Conservation (phyloP, 2,329 filamentous ascomycete species). For the Colletotrichum brevisporum region DNA sequence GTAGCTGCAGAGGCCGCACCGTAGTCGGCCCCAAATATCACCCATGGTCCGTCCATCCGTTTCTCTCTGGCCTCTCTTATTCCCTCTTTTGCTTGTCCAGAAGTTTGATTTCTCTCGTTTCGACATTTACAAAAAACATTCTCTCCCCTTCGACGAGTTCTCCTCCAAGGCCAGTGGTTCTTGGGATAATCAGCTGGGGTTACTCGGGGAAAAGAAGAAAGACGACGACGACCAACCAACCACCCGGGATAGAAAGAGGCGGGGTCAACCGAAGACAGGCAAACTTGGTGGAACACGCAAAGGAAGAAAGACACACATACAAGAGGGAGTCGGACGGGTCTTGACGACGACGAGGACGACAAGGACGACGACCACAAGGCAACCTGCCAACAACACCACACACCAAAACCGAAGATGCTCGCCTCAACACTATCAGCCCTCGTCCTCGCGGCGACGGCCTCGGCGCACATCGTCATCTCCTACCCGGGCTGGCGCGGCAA, state of each 20-base stretch:
- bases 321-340: background rate
- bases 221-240: conserved; percentile 18
- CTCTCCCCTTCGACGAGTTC: no score
- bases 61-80: background rate
- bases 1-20: background rate
- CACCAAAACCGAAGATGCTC: conserved; percentile 56
- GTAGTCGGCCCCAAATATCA: background rate
- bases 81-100: background rate
- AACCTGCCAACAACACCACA: background rate
- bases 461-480: conserved; percentile 85
- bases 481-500: conserved; percentile 92
- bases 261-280: no score
- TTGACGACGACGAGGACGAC: background rate
- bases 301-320: background rate
- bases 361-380: background rate
- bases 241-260: background rate
- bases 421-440: conserved; percentile 60
- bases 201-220: background rate
- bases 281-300: no score
- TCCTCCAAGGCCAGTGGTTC: no score
- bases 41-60: background rate
- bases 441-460: conserved; percentile 63
- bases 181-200: no score
- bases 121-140: no score
- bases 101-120: no score